Evolutionary conservation across 306 rosid genomes (phyloP), one percentile per base, ranked within the genome.

Genomic region (Sechiopsis laciniata): DNA sequence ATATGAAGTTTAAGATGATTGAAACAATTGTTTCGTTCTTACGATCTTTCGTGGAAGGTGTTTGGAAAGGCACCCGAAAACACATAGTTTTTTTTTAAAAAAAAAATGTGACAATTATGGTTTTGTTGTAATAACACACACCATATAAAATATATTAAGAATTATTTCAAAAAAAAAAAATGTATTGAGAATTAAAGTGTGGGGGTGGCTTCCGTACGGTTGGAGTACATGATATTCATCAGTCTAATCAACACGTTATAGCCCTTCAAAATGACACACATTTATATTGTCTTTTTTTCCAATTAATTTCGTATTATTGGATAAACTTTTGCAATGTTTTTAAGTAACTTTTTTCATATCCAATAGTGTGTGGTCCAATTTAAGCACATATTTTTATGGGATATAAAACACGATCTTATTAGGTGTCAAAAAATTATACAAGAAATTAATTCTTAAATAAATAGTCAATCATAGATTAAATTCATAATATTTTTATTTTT

Each of bases 171-270:
- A 26, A 26, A 26, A 1, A 26, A 26, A 26, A n/a, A n/a, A n/a
- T n/a, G 75, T 52, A 24, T 72, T 6, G 10, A 15, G 16, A 29
- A 32, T 32, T 32, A 32, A 15, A 19, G 2, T 16, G 54, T 62
- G 76, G 73, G 73, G 82, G 83, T 50, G 37, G 12, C 19, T 46
- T 82, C 86, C 88, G 84, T 85, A 82, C 81, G 68, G 84, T 76
- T 45, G 83, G 82, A 81, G 85, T 80, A 52, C 75, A 80, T 65
- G 75, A 78, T 64, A 78, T 76, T 85, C 40, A 78, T 81, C 67
- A 55, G 81, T 83, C 90, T 74, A 74, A 85, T 89, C 85, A 84
- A 75, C 77, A 74, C 64, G 63, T 69, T 82, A 72, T 60, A 60
- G 64, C 79, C 78, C 80, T 75, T 60, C 56, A 57, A 77, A 78